Percentiles rank a stretch among this genome's conserved stretches.
phyloP scores from a whole-genome alignment of 805 yeast genomes.

The Jamesozyma spencerorum region DNA sequence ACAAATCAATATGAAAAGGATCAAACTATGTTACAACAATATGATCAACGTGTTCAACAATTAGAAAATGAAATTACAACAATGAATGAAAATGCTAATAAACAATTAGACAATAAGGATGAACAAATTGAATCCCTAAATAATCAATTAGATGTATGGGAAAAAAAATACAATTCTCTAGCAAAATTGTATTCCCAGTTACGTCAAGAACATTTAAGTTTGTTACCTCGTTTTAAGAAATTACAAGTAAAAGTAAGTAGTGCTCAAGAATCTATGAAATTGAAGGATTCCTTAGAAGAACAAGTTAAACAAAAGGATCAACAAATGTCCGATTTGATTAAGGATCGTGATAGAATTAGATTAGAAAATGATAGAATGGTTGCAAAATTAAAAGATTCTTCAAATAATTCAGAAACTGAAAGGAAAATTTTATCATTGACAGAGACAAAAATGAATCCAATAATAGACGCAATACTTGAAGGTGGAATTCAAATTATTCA shows the following conservation, averaged over 20 bases:
- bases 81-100: conserved; percentile 54
- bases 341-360: conserved; percentile 84
- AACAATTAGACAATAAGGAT: conserved; percentile 67
- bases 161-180: conserved; percentile 75
- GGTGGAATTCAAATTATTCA: conserved; percentile 67
- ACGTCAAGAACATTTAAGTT: conserved; percentile 81
- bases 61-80: conserved; percentile 63
- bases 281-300: conserved; percentile 70
- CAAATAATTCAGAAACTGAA: conserved; percentile 18
- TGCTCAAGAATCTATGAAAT: conserved; percentile 84
- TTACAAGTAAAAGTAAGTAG: conserved; percentile 77
- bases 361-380: conserved; percentile 51
- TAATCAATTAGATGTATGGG: conserved; percentile 72
- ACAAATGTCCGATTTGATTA: conserved; percentile 78
- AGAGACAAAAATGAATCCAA: conserved; percentile 41
- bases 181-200: conserved; percentile 85
- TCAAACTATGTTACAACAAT: conserved; percentile 74
- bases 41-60: conserved; percentile 74
- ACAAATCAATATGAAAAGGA: conserved; percentile 80
- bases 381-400: background rate
- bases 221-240: conserved; percentile 68
- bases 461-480: conserved; percentile 60
- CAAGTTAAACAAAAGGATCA: conserved; percentile 79
- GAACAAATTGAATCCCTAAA: conserved; percentile 59
- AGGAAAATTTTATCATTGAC: conserved; percentile 14